These are phyloP conservation scores for Brassica carinata DNA, from an alignment of 345 rosid species.

Conservation along the genomic window DNA sequence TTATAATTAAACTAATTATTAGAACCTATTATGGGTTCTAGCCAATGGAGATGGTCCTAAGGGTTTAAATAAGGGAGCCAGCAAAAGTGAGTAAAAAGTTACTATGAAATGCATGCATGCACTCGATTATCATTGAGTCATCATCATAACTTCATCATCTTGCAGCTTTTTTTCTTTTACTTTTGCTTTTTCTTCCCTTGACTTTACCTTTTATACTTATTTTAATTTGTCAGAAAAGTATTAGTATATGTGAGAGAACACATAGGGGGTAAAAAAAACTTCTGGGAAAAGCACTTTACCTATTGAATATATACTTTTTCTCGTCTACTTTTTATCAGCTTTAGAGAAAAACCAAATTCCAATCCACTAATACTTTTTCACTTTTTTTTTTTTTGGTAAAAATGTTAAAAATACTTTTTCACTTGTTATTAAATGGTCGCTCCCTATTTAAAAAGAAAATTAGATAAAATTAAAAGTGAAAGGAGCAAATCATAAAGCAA, in stretches of 20 bases:
- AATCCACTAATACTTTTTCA: conserved; percentile 12
- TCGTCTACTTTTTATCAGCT: conserved; percentile 28
- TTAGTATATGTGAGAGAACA: neutral
- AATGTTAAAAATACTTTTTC: neutral
- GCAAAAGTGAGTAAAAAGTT: conserved; percentile 36
- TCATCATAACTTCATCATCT: conserved; percentile 39
- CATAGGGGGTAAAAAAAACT: conserved; percentile 8
- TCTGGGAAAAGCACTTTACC: conserved; percentile 43
- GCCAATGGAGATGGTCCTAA: too few relatives aligned
- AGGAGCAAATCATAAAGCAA: conserved; percentile 49
- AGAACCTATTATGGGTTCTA: too few relatives aligned
- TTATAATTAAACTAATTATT: too few relatives aligned
- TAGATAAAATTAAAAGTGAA: neutral
- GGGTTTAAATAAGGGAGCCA: conserved; percentile 30
- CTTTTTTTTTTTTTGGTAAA: too few relatives aligned
- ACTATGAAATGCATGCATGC: conserved; percentile 42
- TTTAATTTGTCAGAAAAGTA: conserved; percentile 31
- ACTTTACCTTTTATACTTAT: conserved; percentile 35
- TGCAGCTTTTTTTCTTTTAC: conserved; percentile 39
- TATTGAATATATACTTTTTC: conserved; percentile 24
- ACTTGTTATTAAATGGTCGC: conserved; percentile 27
- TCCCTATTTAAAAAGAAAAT: neutral
- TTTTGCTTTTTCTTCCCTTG: conserved; percentile 41
- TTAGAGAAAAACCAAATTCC: conserved; percentile 30
- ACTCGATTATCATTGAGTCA: conserved; percentile 42